A percentile compares a stretch with the other conserved stretches of the same genome.
Conservation (phyloP, 2,329 filamentous ascomycete genomes). For the Hypoxylon sp. region DNA sequence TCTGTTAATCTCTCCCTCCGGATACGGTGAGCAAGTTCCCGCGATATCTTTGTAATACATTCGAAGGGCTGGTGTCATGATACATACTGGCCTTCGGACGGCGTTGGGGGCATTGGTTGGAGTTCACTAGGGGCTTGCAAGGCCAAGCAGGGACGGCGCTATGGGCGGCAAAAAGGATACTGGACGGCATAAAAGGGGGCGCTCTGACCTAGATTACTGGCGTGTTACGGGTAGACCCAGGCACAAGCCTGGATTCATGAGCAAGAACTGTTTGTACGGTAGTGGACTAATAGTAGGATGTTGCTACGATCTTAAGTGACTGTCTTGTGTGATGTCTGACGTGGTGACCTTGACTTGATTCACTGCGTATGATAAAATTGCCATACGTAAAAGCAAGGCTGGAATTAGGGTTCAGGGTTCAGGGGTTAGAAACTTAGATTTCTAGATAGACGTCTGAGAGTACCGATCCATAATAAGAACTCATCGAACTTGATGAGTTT, state of each 20-base stretch:
- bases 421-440: background rate
- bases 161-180: background rate
- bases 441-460: background rate
- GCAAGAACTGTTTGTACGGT: background rate
- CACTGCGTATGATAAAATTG: background rate
- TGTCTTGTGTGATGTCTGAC: background rate
- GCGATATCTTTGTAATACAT: conserved; percentile 12
- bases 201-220: conserved; percentile 4
- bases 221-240: conserved; percentile 15
- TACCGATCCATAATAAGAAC: background rate
- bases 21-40: conserved; percentile 13
- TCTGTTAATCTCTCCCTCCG: background rate
- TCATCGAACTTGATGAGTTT: background rate
- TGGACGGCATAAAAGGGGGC: conserved; percentile 10
- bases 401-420: background rate
- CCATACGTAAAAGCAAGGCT: background rate
- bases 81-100: conserved; percentile 18
- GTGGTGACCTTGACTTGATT: background rate
- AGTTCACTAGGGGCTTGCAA: conserved; percentile 29
- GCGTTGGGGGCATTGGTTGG: conserved; percentile 17
- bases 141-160: conserved; percentile 32
- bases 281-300: conserved; percentile 3
- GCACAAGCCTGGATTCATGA: conserved; percentile 12
- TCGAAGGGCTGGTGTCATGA: conserved; percentile 2
- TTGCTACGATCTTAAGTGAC: background rate